These are phyloP conservation scores for Pelargonium citronellum DNA, from an alignment of 441 rosid genomes.

Conservation along the genomic window DNA sequence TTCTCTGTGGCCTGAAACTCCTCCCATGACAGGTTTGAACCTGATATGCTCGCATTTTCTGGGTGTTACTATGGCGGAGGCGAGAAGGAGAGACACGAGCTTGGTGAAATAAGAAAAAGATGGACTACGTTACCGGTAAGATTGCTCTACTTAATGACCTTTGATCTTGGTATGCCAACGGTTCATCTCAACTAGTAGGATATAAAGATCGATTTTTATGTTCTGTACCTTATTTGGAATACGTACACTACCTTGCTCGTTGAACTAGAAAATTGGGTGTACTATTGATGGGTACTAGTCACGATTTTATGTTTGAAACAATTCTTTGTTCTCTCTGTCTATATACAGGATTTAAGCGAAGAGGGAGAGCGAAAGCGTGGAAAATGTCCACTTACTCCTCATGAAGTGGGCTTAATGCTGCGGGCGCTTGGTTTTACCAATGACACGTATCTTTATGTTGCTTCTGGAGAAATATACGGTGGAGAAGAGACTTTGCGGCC, in stretches of 20 bases:
- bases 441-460: constrained; percentile 78
- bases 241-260: background rate
- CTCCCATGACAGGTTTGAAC: constrained; percentile 70
- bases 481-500: constrained; percentile 87
- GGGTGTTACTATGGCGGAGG: constrained; percentile 99
- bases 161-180: constrained; percentile 10
- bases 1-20: constrained; percentile 14
- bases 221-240: background rate
- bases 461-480: constrained; percentile 97
- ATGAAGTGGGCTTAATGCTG: constrained; percentile 91
- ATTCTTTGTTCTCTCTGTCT: background rate
- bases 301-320: constrained; percentile 4
- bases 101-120: constrained; percentile 86
- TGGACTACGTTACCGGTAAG: constrained; percentile 97
- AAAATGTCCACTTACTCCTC: constrained; percentile 93
- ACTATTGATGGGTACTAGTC: constrained; percentile 4
- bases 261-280: background rate
- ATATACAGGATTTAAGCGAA: constrained; percentile 68
- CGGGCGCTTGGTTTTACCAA: constrained; percentile 89
- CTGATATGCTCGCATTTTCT: constrained; percentile 98
- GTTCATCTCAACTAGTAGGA: background rate
- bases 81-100: constrained; percentile 83
- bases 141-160: constrained; percentile 21
- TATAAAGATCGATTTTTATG: background rate
- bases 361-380: constrained; percentile 89